Evolutionary conservation across 306 rosid genomes (phyloP), one percentile per base, ranked within the genome.

Genomic region (Delonix regia): DNA sequence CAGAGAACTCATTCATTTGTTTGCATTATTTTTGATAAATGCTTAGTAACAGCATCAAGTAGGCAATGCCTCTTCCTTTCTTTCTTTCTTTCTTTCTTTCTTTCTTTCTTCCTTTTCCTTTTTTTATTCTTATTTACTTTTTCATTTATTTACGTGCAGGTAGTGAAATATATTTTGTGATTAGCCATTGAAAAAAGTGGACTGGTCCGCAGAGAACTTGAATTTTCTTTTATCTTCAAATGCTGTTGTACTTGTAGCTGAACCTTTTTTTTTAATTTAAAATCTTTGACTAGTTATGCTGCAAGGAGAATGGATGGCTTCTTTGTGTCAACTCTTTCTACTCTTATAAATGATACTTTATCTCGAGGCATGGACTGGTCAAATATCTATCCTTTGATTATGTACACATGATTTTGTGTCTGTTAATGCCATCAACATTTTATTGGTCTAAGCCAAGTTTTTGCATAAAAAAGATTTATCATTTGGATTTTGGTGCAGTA

Each of bases 261-360:
- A 53, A 53, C 60, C 60, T 28, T 9, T 53, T 44, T 64, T 49
- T 49, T 56, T 25, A 79, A 44, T 30, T 27, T 64, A 55, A 55
- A 55, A 55, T 22, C 28, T 52, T 83, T 75, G 66, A 79, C 51
- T 51, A 22, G 39, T 34, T 70, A 69, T 44, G 69, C 67, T 80
- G 41, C 63, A 51, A 83, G 41, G 59, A 4, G 68, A 69, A 74
- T 51, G 75, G 69, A 18, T n/a, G 74, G 61, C 74, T 16, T 59
- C 34, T 42, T 47, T 21, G 24, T 62, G 69, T 33, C 28, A 12
- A 59, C 19, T 7, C 60, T 39, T 53, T 55, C 56, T 76, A 55
- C 49, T 48, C 24, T 44, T 9, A 44, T 44, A 59, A 24, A 30
- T 60, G 72, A 28, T 60, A 15, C 74, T 69, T 69, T 60, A 65